These are phyloP conservation scores for Pleomassaria siparia DNA, from an alignment of 2,329 filamentous ascomycete species.

Conservation along the genomic window DNA sequence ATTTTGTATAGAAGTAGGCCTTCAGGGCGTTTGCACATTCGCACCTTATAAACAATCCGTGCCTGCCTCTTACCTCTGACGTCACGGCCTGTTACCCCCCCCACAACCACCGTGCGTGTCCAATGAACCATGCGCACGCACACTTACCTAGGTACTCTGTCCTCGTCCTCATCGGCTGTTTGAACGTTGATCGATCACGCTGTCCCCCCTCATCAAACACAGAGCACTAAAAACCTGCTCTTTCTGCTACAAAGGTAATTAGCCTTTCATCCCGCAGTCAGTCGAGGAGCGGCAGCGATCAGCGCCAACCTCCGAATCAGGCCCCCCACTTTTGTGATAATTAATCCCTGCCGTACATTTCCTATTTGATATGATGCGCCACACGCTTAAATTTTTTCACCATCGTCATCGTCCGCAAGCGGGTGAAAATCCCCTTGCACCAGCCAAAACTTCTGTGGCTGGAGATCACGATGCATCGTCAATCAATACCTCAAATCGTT, in stretches of 20 bases:
- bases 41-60: not conserved
- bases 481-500: not conserved
- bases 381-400: slow-evolving; percentile 10
- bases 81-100: not conserved
- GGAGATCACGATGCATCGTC: slow-evolving; percentile 5
- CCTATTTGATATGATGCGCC: slow-evolving; percentile 10
- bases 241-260: too few species aligned
- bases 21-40: not conserved
- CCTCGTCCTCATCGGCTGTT: not conserved
- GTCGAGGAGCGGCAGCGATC: slow-evolving; percentile 5
- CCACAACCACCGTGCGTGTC: not conserved
- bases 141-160: not conserved
- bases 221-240: slow-evolving; percentile 9
- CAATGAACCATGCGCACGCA: not conserved
- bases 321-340: not conserved
- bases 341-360: slow-evolving; percentile 1
- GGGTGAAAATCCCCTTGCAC: not conserved
- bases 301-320: slow-evolving; percentile 1
- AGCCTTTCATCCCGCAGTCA: not conserved
- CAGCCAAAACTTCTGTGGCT: slow-evolving; percentile 2
- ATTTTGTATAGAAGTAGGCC: not conserved
- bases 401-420: slow-evolving; percentile 3
- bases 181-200: not conserved
- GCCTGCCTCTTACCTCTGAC: not conserved
- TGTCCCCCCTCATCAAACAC: not conserved